Base-by-base conservation (phyloP, 176 grass and related monocot genomes). In the Rhynchospora tenuis region DNA sequence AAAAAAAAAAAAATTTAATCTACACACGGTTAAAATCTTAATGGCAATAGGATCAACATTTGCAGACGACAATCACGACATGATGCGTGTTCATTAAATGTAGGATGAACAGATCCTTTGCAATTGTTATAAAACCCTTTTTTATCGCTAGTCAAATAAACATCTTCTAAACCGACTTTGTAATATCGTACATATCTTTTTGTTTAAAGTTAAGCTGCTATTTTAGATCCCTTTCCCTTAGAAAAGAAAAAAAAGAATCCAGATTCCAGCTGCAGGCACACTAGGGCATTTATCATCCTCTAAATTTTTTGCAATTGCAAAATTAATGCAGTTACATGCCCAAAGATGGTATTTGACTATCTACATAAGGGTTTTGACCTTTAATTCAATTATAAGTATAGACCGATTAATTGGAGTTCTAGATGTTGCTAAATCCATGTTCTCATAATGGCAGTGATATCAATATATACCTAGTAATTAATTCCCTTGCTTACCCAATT, bases 371-470 rank as follows among this genome's bases (percentile, higher is more conserved):
- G 23, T 52, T 51, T 74, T 74, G 71, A 52, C 22, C 13, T 52
- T 52, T 48, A 17, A 71, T 52, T 48, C 38, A 71, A 46, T 2
- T 71, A 71, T 20, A 45, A 57, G 24, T 27, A 57, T 12, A 59
- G 57, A 43, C 16, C 60, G 46, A 80, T 60, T 60, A 59, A 80
- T 60, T 80, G 55, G 15, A 80, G 55, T 58, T 80, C 27, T 79
- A 23, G 55, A 75, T 75, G 28, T n/a, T 75, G 45, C 66, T 71
- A 71, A 62, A 80, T 80, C 58, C 79, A 65, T 81, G 59, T 81
- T 81, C 20, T 63, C 59, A 26, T 48, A 61, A 81, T 81, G 27
- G 17, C 14, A 26, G 31, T 62, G 56, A 60, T 23, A 59, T 56
- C 27, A 79, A 15, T 33, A 15, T 33, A 59, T 78, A 19, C 14